phyloP scores from a whole-genome alignment of 2,329 filamentous ascomycete species.

The Zopfia rhizophila region DNA sequence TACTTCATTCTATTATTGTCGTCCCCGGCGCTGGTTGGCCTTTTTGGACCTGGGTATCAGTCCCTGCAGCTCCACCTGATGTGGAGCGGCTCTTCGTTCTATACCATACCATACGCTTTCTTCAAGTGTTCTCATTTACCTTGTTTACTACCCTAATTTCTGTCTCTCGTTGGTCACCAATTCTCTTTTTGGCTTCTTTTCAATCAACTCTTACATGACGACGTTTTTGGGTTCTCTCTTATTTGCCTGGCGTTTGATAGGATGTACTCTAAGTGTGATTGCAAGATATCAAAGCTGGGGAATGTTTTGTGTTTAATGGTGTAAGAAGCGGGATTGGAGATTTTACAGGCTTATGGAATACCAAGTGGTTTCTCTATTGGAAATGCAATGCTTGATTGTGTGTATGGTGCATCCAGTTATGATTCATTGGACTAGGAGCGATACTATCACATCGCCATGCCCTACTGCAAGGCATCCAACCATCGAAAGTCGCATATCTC shows the following conservation, averaged over 20 bases:
- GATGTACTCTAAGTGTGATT: slow-evolving; percentile 6
- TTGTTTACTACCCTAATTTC: slow-evolving; percentile 20
- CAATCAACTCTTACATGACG: neutral
- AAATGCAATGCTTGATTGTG: too few species aligned
- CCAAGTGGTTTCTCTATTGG: too few species aligned
- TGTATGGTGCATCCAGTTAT: too few species aligned
- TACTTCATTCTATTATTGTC: slow-evolving; percentile 2
- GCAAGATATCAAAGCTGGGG: slow-evolving; percentile 8
- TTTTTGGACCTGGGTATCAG: slow-evolving; percentile 3
- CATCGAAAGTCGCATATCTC: too few species aligned
- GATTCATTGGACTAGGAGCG: too few species aligned
- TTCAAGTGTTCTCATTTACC: slow-evolving; percentile 1
- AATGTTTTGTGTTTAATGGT: slow-evolving; percentile 25
- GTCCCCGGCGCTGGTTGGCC: slow-evolving; percentile 15
- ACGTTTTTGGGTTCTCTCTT: slow-evolving; percentile 2
- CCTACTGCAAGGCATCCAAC: too few species aligned
- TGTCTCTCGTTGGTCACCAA: slow-evolving; percentile 20
- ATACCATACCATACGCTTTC: slow-evolving; percentile 25
- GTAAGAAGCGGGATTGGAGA: neutral
- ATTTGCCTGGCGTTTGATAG: neutral
- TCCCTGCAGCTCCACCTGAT: slow-evolving; percentile 3
- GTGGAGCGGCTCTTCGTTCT: slow-evolving; percentile 2
- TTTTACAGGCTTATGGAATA: too few species aligned
- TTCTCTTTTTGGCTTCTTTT: neutral
- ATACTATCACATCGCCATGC: too few species aligned